Conservation (phyloP, 2,329 filamentous ascomycete genomes). For the Talaromyces islandicus region DNA sequence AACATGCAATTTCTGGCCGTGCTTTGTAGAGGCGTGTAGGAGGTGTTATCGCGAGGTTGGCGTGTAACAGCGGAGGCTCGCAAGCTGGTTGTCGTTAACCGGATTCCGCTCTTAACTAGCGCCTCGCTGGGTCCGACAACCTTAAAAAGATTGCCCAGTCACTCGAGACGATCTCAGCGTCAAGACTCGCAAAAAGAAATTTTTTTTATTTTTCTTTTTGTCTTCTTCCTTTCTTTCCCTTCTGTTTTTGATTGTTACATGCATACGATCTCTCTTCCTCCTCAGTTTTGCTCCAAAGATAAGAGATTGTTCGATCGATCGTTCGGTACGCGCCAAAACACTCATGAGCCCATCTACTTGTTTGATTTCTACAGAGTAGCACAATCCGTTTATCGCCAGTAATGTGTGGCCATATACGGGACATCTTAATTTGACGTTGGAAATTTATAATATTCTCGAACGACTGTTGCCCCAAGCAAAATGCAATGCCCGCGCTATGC, state of each 20-base stretch:
- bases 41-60: background rate
- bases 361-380: too few species aligned
- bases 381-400: too few species aligned
- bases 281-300: background rate
- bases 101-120: background rate
- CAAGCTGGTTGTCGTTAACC: background rate
- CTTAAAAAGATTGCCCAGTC: background rate
- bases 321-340: too few species aligned
- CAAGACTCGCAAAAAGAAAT: too few species aligned
- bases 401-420: background rate
- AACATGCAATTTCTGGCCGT: background rate
- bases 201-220: too few species aligned
- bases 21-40: background rate
- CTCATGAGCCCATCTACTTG: too few species aligned
- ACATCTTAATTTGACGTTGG: background rate
- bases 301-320: too few species aligned
- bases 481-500: background rate
- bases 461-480: background rate
- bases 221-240: background rate
- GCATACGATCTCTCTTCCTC: background rate
- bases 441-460: background rate
- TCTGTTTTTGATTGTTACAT: background rate
- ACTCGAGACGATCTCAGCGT: background rate
- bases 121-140: background rate
- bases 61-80: background rate